A percentile compares a stretch with the other conserved stretches of the same genome.
These are phyloP conservation scores for Fusarium xyrophilum DNA, from an alignment of 2,329 filamentous ascomycete genomes.

Conservation along the genomic window DNA sequence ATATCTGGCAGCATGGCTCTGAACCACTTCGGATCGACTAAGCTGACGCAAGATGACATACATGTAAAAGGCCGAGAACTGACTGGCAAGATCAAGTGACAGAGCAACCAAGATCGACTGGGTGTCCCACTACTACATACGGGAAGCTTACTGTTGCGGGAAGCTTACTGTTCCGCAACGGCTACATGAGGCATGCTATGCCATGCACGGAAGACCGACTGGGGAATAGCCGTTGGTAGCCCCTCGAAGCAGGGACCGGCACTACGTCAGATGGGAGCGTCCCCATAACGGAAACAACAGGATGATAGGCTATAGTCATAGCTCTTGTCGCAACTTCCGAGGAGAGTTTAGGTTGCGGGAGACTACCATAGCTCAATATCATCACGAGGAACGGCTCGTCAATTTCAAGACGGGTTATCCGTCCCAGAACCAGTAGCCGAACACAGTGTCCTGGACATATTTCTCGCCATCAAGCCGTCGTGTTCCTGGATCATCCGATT, in stretches of 20 bases:
- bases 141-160: constrained; percentile 19
- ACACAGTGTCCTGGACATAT: constrained; percentile 14
- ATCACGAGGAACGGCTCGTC: constrained; percentile 16
- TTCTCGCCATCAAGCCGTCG: neutral
- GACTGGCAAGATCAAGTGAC: neutral
- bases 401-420: neutral
- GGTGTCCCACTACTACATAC: neutral
- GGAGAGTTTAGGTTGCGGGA: constrained; percentile 8
- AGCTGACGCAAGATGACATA: constrained; percentile 11
- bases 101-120: neutral
- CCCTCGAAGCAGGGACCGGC: constrained; percentile 5
- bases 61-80: neutral
- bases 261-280: neutral
- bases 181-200: constrained; percentile 5
- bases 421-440: constrained; percentile 12
- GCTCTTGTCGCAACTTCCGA: neutral
- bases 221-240: constrained; percentile 9
- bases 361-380: neutral
- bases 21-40: neutral
- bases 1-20: neutral
- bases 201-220: constrained; percentile 6
- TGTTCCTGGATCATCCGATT: constrained; percentile 3
- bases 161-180: constrained; percentile 3
- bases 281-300: neutral
- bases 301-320: neutral